A percentile compares a stretch with the other conserved stretches of the same genome.
phyloP scores from a whole-genome alignment of 306 rosid genomes.

The Glycine tomentella region DNA sequence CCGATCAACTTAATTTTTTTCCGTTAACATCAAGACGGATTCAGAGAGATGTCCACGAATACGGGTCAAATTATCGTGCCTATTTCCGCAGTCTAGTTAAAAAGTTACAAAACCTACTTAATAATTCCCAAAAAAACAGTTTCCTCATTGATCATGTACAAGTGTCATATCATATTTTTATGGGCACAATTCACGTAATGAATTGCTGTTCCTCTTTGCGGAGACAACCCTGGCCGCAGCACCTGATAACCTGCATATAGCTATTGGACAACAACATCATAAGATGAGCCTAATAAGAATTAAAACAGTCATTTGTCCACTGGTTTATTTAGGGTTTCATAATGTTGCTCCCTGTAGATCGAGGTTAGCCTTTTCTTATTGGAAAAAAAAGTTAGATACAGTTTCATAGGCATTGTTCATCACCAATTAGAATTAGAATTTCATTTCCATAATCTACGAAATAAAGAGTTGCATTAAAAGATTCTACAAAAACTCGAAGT shows the following conservation, averaged over 20 bases:
- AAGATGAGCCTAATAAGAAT: not conserved
- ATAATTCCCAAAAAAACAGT: not conserved
- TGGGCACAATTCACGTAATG: not conserved
- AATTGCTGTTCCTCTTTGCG: not conserved
- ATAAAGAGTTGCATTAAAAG: too few relatives aligned
- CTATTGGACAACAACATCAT: not conserved
- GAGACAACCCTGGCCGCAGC: constrained; percentile 17
- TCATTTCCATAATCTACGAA: too few relatives aligned
- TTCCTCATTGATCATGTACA: not conserved
- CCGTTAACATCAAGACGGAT: too few relatives aligned
- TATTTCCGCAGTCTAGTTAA: too few relatives aligned
- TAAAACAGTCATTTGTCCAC: not conserved
- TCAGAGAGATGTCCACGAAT: too few relatives aligned
- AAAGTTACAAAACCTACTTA: not conserved
- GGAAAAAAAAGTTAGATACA: too few relatives aligned
- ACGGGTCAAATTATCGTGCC: too few relatives aligned
- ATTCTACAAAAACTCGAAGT: too few relatives aligned
- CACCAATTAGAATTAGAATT: too few relatives aligned
- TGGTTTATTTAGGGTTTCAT: not conserved
- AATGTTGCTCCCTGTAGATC: not conserved
- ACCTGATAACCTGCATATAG: not conserved
- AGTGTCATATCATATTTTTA: not conserved
- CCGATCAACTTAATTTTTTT: too few relatives aligned
- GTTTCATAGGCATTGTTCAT: too few relatives aligned
- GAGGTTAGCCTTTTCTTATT: not conserved